Conservation (phyloP, 768 basidiomycete species). For the Hericium alpestre region DNA sequence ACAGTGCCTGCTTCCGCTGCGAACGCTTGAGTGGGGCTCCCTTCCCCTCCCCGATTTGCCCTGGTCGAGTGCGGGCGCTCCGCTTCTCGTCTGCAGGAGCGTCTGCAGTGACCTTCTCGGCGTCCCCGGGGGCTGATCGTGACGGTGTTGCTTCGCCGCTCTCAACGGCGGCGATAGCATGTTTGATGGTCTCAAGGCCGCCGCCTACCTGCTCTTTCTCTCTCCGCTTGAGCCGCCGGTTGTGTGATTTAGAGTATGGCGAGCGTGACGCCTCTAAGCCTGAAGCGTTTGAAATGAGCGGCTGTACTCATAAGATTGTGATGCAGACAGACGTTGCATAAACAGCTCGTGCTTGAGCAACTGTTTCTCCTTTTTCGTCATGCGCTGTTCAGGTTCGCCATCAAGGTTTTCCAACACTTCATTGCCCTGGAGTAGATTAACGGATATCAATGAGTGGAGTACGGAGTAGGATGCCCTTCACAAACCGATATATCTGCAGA, state of each 20-base stretch:
- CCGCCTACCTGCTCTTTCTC: slow-evolving; percentile 34
- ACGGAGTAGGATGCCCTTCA: not conserved
- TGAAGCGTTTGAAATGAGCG: slow-evolving; percentile 12
- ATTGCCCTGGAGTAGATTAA: slow-evolving; percentile 24
- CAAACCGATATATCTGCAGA: slow-evolving; percentile 31
- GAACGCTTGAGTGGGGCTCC: slow-evolving; percentile 43
- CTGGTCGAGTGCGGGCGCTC: slow-evolving; percentile 23
- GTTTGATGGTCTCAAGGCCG: slow-evolving; percentile 26
- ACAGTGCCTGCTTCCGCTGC: slow-evolving; percentile 65
- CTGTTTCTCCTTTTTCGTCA: slow-evolving; percentile 61
- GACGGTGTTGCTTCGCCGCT: slow-evolving; percentile 5
- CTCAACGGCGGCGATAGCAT: slow-evolving; percentile 41
- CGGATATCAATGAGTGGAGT: slow-evolving; percentile 7
- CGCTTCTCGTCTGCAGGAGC: not conserved
- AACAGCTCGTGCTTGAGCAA: slow-evolving; percentile 58
- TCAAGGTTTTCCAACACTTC: slow-evolving; percentile 32
- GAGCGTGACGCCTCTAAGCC: slow-evolving; percentile 38
- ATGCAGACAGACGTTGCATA: slow-evolving; percentile 40
- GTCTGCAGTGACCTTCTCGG: not conserved
- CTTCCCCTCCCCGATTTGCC: slow-evolving; percentile 62
- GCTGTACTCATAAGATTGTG: not conserved
- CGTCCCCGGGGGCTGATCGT: slow-evolving; percentile 6
- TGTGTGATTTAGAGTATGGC: slow-evolving; percentile 65
- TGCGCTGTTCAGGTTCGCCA: slow-evolving; percentile 15
- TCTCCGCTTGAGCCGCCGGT: slow-evolving; percentile 59